Evolutionary conservation across 139 green algal genomes (phyloP).

Genomic region (Gonium pectorale): DNA sequence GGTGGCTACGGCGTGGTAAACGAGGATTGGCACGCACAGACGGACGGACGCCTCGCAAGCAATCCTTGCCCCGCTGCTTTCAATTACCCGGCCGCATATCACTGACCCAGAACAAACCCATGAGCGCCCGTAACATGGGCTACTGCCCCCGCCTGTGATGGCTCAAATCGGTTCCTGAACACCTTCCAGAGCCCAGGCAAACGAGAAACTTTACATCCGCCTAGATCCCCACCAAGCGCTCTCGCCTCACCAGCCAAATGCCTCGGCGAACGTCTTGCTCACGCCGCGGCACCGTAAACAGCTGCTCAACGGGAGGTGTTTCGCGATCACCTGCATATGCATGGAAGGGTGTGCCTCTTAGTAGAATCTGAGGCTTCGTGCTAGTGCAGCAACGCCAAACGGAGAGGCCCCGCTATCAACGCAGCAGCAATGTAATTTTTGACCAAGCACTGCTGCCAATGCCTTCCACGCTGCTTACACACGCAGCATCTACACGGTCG

Average conservation of each 20-base stretch:
- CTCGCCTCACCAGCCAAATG: constrained; percentile 14
- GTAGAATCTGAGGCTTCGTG: neutral
- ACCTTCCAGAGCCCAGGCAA: neutral
- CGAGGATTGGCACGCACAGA: neutral
- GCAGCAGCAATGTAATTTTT: neutral
- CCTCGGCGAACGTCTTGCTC: constrained; percentile 17
- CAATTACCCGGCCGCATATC: too few relatives aligned
- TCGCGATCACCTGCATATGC: neutral
- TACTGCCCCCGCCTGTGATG: too few relatives aligned
- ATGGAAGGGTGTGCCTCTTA: neutral
- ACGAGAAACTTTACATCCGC: too few relatives aligned
- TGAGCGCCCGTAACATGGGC: too few relatives aligned
- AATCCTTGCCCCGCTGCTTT: neutral
- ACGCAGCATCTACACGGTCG: too few relatives aligned
- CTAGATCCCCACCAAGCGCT: too few relatives aligned
- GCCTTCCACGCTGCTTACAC: too few relatives aligned
- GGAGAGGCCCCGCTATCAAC: neutral
- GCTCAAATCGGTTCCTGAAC: neutral
- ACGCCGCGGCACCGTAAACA: constrained; percentile 9
- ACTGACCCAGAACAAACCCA: too few relatives aligned
- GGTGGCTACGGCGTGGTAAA: neutral
- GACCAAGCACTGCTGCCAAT: neutral
- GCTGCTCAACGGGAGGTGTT: constrained; percentile 3
- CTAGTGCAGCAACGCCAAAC: neutral
- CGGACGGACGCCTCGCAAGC: neutral